Base-by-base conservation (phyloP, 257 asterid genomes). In the Gentiana dahurica region DNA sequence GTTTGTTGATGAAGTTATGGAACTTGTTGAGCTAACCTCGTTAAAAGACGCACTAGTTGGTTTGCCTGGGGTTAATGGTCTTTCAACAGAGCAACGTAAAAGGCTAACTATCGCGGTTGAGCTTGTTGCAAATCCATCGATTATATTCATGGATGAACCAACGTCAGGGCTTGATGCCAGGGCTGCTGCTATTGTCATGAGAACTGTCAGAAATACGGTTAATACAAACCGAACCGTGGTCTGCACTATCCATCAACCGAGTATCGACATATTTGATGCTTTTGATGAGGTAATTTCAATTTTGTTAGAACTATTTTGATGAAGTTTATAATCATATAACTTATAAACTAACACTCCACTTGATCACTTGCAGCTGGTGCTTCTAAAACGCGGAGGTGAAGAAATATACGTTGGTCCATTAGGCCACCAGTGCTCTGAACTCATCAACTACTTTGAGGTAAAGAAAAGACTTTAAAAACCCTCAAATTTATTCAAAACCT, bases 171-270 rank as follows among this genome's bases (percentile, higher is more conserved):
- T 89, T 33, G 97, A 89, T 69, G 97, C 97, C 8, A 71, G 97
- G 47, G 95, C 97, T 3, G 97, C 95, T 62, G 97, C 95, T 4
- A 86, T 89, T 15, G 95, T 89, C 12, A 89, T 89, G 97, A 86
- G 97, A 65, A 89, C 97, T 0, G 94, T 86, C 43, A 78, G 94
- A 54, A 89, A 89, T 76, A 89, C 97, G 0, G 95, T 89, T 48
- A 94, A 89, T 52, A 86, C 97, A 11, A 94, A 94, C 38, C 68
- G 95, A 59, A 89, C 97, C 0, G 93, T 89, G 5, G 95, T 86
- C 2, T 89, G 97, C 77, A 89, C 97, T 53, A 86, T 89, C 56
- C 97, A 89, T 69, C 97, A 89, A 36, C 97, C 97, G 0, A 86
- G 97, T 77, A 81, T 89, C 5, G 97, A 89, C 59, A 89, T 89